Conservation (phyloP, 78 protist genomes). For the Monosiga brevicollis region DNA sequence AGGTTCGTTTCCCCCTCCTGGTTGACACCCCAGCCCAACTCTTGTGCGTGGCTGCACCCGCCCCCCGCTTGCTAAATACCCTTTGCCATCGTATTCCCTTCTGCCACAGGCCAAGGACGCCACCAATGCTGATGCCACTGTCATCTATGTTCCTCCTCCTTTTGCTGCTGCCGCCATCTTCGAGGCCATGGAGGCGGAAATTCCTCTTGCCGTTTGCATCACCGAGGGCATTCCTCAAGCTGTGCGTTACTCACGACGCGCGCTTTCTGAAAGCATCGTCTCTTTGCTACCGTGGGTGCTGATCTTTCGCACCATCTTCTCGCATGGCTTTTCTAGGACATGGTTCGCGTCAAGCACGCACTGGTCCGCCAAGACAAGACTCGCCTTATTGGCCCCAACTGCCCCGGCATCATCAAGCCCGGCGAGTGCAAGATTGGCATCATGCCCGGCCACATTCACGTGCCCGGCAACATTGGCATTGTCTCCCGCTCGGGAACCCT, state of each 20-base stretch:
- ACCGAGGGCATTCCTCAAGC: constrained; percentile 93
- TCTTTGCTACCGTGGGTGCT: too few relatives aligned
- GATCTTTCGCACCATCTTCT: constrained; percentile 45
- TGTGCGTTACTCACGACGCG: too few relatives aligned
- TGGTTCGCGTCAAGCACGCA: constrained; percentile 69
- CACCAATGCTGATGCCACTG: constrained; percentile 86
- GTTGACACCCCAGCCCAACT: too few relatives aligned
- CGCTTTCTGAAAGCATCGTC: too few relatives aligned
- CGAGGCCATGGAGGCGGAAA: constrained; percentile 92
- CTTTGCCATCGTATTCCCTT: too few relatives aligned
- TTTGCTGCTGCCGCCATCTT: constrained; percentile 77
- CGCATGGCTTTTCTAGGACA: constrained; percentile 21
- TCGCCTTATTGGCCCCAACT: constrained; percentile 78
- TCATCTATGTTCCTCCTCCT: constrained; percentile 87
- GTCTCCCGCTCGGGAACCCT: constrained; percentile 98
- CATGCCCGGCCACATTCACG: constrained; percentile 99
- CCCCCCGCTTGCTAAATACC: too few relatives aligned
- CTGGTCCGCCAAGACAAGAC: constrained; percentile 65
- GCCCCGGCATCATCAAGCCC: constrained; percentile 98
- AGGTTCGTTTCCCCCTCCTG: constrained; percentile 43
- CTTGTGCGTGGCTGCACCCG: too few relatives aligned
- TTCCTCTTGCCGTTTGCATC: constrained; percentile 86
- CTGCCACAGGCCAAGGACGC: constrained; percentile 57
- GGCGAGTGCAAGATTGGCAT: constrained; percentile 99
- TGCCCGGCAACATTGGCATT: constrained; percentile 84